Evolutionary conservation across 108 stramenopile species (phyloP), one percentile per base, ranked within the genome.

Genomic region (Cyclostephanos invisitatus): DNA sequence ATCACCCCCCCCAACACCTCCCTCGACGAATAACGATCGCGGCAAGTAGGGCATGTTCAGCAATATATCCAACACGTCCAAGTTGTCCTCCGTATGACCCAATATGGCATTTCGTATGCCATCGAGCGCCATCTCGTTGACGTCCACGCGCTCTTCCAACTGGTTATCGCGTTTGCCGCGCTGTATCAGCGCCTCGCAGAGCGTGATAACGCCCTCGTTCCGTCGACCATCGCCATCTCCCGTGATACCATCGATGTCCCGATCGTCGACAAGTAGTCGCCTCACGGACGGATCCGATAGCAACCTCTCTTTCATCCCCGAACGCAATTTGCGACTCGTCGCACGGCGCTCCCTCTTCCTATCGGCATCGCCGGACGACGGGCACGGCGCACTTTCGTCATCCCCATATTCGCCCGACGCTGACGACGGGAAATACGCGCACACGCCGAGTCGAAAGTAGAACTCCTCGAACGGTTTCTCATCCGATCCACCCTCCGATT

Each of bases 61-160:
- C 20, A 89, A 14, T 1, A 89, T 5, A 46, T 91, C 86, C 67
- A 89, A 60, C 7, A 91, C 75, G 50, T 86, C 86, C 48, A 88
- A 42, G 40, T 79, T 68, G 29, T 80, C 77, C 24, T 84, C 80
- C 24, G 71, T 57, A 9, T 82, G 75, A 15, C 83, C 70, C 64
- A 86, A 83, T 10, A 89, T 55, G 5, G 85, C 81, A 51, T 82
- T 75, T 49, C 73, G 73, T 1, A 86, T 77, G 7, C 80, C 85
- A 56, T 87, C 85, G 15, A 85, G 55, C 4, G 78, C 60, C 5
- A 56, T 66, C 21, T 89, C 82, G 3, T 84, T 47, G 3, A 82
- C 85, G 60, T 85, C 64, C 8, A 89, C 90, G 24, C 90, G 74
- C 86, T 91, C 90, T 83, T 91, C 86, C 54, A 88, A 68, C 36